These are phyloP conservation scores for Populus deltoides DNA, from an alignment of 345 rosid species.

Conservation along the genomic window DNA sequence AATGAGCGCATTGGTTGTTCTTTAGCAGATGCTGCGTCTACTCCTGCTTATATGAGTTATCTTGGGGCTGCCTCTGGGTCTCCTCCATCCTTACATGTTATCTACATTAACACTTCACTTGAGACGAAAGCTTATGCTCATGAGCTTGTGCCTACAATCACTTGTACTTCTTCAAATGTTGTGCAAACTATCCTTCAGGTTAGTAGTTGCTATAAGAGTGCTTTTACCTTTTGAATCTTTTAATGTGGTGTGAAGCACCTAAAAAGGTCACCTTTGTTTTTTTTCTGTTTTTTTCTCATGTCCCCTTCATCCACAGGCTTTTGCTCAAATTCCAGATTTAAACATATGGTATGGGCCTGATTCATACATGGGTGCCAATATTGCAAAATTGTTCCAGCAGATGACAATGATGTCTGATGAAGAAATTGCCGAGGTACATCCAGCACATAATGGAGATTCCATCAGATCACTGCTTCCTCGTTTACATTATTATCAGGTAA, in stretches of 20 bases:
- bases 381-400: constrained; percentile 74
- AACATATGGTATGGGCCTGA: constrained; percentile 93
- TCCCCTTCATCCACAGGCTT: constrained; percentile 51
- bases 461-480: constrained; percentile 64
- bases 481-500: constrained; percentile 79
- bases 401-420: constrained; percentile 88
- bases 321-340: constrained; percentile 74
- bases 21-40: constrained; percentile 91
- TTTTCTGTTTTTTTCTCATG: background rate
- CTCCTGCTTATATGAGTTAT: constrained; percentile 77
- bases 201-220: constrained; percentile 15
- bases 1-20: constrained; percentile 90
- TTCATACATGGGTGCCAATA: constrained; percentile 98
- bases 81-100: constrained; percentile 74
- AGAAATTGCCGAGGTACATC: constrained; percentile 76
- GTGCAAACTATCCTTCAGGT: constrained; percentile 95
- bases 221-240: constrained; percentile 2
- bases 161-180: constrained; percentile 95
- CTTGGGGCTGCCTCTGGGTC: constrained; percentile 64
- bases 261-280: background rate
- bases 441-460: constrained; percentile 58
- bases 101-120: constrained; percentile 88
- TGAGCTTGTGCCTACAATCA: constrained; percentile 94
- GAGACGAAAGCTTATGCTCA: constrained; percentile 96
- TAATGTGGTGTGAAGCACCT: background rate